Evolutionary conservation across 345 rosid genomes (phyloP), one percentile per base, ranked within the genome.

Genomic region (Xanthoceras sorbifolium): DNA sequence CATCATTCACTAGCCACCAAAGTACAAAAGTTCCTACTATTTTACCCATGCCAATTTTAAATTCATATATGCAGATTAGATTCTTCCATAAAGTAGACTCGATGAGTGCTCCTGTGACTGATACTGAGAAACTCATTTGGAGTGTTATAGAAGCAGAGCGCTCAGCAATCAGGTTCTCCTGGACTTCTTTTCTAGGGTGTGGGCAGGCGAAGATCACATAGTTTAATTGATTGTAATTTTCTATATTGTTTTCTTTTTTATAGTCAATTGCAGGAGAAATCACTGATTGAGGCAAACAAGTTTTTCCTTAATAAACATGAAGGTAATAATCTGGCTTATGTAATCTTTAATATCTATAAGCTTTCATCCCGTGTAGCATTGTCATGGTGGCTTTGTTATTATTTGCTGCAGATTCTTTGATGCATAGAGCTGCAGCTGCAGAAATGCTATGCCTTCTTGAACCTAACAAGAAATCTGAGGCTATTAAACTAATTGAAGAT

Each of bases 351-450:
- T 9, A 42, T 69, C 6, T 64, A 28, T 48, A 4, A 12, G 17
- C 54, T 9, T 23, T 34, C 6, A 4, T 52, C 59, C 31, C 22
- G 40, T 29, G 1, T 73, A 50, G 67, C 64, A 55, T 75, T 48
- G 25, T 28, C 55, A 54, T 38, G 59, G 31, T 64, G 18, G 67
- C 60, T 72, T 61, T 44, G 26, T 26, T 38, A 48, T 48, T 71
- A 59, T 60, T 1, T 78, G 25, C 60, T 44, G 79, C 90, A 94
- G 98, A 82, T 86, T 94, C 97, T 46, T 88, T 94, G 88, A 87
- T 89, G 92, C 98, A 94, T 84, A 94, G 94, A 82, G 94, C 92
- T 48, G 98, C 98, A 57, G 94, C 83, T 69, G 97, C 98, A 22
- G 98, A 94, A 88, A 92, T 92, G 94, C 69, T 92, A 60, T 79